A percentile compares a stretch with the other conserved stretches of the same genome.
These are phyloP conservation scores for Penicillium italicum DNA, from an alignment of 2,329 filamentous ascomycete genomes.

Conservation along the genomic window DNA sequence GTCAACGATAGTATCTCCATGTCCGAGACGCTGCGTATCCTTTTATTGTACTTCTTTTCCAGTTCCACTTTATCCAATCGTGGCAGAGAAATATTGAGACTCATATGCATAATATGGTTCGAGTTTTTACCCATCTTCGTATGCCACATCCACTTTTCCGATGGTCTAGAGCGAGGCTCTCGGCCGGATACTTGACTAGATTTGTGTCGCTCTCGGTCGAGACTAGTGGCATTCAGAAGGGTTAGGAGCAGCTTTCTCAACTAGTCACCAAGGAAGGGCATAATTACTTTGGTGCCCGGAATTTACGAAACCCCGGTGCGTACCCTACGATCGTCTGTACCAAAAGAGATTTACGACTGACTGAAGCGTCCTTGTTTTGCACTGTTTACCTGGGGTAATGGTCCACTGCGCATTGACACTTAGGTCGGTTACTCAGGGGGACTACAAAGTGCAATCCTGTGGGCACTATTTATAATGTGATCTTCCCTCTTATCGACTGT, in stretches of 20 bases:
- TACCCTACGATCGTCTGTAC: neutral
- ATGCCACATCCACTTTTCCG: neutral
- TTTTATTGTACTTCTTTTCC: neutral
- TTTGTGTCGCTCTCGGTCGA: neutral
- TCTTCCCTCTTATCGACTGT: neutral
- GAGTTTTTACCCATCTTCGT: neutral
- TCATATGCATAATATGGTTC: neutral
- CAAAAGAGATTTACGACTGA: neutral
- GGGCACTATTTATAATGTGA: neutral
- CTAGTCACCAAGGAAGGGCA: neutral
- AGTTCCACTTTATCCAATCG: neutral
- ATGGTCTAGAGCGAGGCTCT: neutral
- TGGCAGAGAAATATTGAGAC: neutral
- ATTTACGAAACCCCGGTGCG: neutral
- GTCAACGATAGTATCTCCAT: neutral
- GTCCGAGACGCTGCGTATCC: neutral
- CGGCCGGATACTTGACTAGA: neutral
- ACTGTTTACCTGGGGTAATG: neutral
- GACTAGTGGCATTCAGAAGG: neutral
- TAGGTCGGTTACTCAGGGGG: neutral
- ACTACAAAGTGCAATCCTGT: neutral
- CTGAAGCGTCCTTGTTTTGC: neutral
- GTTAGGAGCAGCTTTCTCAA: neutral
- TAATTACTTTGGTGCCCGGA: neutral
- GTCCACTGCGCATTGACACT: neutral